Conservation (phyloP, 352 stramenopile genomes). For the Globisporangium echinulatum region DNA sequence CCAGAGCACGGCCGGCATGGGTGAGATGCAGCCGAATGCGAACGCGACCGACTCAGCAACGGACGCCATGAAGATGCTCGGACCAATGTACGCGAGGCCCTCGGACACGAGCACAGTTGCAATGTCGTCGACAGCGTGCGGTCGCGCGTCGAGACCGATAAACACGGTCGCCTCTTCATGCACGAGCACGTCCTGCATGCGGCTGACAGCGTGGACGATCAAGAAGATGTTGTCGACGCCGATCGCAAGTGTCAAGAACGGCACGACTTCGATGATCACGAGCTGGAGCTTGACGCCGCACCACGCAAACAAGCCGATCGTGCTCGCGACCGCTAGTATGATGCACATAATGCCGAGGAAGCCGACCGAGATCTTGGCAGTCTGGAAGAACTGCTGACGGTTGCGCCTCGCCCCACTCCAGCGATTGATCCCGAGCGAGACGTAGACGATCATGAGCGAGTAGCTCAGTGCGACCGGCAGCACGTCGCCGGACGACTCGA, state of each 20-base stretch:
- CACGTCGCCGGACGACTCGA: slow-evolving; percentile 38
- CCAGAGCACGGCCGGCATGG: slow-evolving; percentile 60
- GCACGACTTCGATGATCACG: slow-evolving; percentile 61
- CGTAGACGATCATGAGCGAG: slow-evolving; percentile 61
- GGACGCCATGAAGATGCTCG: slow-evolving; percentile 50
- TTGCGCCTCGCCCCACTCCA: slow-evolving; percentile 25
- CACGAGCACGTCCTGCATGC: slow-evolving; percentile 39
- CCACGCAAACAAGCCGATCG: slow-evolving; percentile 67
- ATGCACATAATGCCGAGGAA: slow-evolving; percentile 64
- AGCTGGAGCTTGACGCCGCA: slow-evolving; percentile 53
- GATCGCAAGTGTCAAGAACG: slow-evolving; percentile 59
- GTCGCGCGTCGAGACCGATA: slow-evolving; percentile 34
- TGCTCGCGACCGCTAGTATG: slow-evolving; percentile 49
- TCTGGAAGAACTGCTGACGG: slow-evolving; percentile 39
- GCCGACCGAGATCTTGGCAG: slow-evolving; percentile 53
- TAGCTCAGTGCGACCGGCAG: slow-evolving; percentile 47
- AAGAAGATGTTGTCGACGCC: slow-evolving; percentile 71
- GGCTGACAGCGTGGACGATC: slow-evolving; percentile 45
- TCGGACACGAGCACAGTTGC: slow-evolving; percentile 42
- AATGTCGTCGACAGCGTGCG: slow-evolving; percentile 42
- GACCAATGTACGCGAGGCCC: slow-evolving; percentile 39
- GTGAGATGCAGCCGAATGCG: slow-evolving; percentile 43
- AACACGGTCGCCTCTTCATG: slow-evolving; percentile 46
- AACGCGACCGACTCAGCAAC: slow-evolving; percentile 42
- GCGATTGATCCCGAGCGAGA: slow-evolving; percentile 60